Base-by-base conservation (phyloP, 805 yeast genomes). In the Wickerhamomyces hampshirensis region DNA sequence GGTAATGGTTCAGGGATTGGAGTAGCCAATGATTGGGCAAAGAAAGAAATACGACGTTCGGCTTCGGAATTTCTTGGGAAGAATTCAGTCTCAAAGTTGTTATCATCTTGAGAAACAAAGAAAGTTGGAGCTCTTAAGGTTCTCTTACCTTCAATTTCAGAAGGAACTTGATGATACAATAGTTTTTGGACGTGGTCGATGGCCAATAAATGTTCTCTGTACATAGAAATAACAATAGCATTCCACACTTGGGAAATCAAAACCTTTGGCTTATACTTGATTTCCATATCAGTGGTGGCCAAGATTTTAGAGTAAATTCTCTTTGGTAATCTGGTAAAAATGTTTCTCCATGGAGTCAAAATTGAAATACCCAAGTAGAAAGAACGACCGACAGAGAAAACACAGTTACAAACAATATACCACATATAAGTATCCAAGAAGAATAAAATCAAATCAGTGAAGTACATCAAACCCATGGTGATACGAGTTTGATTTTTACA, bases 1-100 rank as follows among this genome's bases (percentile, higher is more conserved):
- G 99, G 98, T 59, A 93, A 73, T 44, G 99, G 98, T 69, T 93
- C 98, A 46, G 96, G 96, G 54, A 93, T 89, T 51, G 98, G 98
- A 42, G 98, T 93, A 35, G 98, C 94, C 65, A 93, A 73, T 9
- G 98, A 89, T 67, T 93, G 98, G 41, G 99, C 99, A 69, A 93
- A 93, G 84, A 94, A 93, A 41, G 97, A 86, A 53, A 93, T 89
- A 75, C 99, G 93, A 73, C 98, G 89, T 71, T 94, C 98, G 47
- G 99, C 98, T 67, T 93, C 99, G 30, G 96, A 87, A 65, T 91
- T 79, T 56, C 80, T 75, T 52, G 98, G 98, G 85, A 93, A 93
- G 60, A 87, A 94, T 72, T 91, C 97, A 48, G 97, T 86, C 48
- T 85, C 95, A 56, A 89, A 85, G 59, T 88, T 75, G 65, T 69